Base-by-base conservation (phyloP, 352 stramenopile species). In the Phytophthora pistaciae region DNA sequence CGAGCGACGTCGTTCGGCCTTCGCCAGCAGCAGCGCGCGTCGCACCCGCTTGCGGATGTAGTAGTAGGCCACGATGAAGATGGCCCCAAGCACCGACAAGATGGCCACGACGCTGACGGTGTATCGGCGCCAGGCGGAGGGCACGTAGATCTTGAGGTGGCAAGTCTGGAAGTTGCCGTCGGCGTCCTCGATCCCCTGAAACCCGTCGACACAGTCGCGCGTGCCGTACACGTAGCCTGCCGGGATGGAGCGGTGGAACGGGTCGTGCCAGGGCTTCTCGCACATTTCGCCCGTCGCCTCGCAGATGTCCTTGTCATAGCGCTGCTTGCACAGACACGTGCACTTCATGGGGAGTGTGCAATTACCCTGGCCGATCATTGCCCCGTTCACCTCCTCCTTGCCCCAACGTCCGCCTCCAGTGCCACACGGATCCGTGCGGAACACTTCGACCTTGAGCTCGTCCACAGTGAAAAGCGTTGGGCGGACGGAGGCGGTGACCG, bases 81-180 rank as follows among this genome's bases (percentile, higher is more conserved):
- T 60, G 1, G 91, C 65, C 46, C 75, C 85, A 16, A 91, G 40
- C 5, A 98, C 69, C 3, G 90, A 85, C 14, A 96, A 71, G 38
- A 94, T 67, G 20, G 84, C 82, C 25, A 98, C 83, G 25, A 95
- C 77, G 16, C 83, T 93, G 25, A 90, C 80, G 3, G 90, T 95
- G 68, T 97, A 94, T 5, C 90, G 73, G 38, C 97, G 88, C 65
- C 91, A 96, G 10, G 73, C 64, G 3, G 83, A 93, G 5, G 97
- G 97, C 58, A 97, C 89, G 75, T 98, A 98, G 58, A 99, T 98
- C 68, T 91, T 87, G 29, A 99, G 69, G 78, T 99, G 97, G 70
- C 97, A 99, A 53, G 85, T 98, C 25, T 86, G 68, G 66, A 99
- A 98, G 23, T 88, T 75, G 20, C 97, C 96, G 21, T 97, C 59